phyloP scores from a whole-genome alignment of 768 basidiomycete species.

The Xanthoconium stramineum region DNA sequence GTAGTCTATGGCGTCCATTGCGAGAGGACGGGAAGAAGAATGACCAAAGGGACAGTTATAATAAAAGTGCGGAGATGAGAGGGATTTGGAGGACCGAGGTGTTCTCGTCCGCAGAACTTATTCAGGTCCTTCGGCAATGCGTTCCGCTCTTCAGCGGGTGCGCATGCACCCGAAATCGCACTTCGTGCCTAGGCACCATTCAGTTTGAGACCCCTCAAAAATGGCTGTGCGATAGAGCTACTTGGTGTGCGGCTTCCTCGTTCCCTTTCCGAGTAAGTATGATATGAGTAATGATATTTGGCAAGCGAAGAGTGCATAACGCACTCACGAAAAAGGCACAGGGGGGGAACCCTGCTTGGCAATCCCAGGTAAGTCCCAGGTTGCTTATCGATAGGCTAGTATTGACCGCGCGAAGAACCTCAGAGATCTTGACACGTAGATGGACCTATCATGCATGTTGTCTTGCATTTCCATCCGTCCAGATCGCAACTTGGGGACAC shows the following conservation, averaged over 20 bases:
- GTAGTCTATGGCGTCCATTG: conserved; percentile 56
- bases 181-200: background rate
- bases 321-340: conserved; percentile 14
- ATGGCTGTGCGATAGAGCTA: background rate
- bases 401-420: background rate
- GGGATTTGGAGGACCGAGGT: background rate
- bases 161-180: background rate
- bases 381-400: background rate
- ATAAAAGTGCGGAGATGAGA: conserved; percentile 12
- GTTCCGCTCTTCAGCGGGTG: background rate
- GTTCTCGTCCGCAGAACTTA: background rate
- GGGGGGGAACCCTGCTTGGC: background rate
- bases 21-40: background rate
- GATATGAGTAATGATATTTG: background rate
- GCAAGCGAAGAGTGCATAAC: background rate
- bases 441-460: background rate
- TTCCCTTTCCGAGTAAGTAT: conserved; percentile 9
- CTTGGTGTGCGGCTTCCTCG: background rate
- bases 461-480: background rate
- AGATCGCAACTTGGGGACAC: background rate
- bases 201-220: background rate
- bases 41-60: background rate
- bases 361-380: background rate
- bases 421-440: background rate
- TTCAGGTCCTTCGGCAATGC: background rate